phyloP scores from a whole-genome alignment of 768 basidiomycete species.

The Podaxis sp. region DNA sequence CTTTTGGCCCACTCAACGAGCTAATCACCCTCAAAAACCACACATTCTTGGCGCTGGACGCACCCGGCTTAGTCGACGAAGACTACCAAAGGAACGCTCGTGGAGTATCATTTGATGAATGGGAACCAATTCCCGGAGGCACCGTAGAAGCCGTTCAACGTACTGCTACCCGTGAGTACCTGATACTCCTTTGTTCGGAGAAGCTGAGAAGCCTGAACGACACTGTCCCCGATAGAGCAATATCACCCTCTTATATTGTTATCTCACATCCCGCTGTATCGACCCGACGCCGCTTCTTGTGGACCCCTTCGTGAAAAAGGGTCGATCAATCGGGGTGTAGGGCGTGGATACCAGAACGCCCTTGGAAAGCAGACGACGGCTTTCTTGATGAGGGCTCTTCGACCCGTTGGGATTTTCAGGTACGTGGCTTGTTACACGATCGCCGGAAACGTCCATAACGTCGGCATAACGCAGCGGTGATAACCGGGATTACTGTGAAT shows the following conservation, averaged over 20 bases:
- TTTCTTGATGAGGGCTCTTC: slow-evolving; percentile 69
- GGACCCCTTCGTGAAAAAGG: slow-evolving; percentile 76
- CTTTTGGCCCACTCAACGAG: slow-evolving; percentile 73
- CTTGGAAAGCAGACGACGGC: slow-evolving; percentile 76
- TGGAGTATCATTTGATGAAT: slow-evolving; percentile 50
- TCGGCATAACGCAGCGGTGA: slow-evolving; percentile 57
- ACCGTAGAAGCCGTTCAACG: slow-evolving; percentile 61
- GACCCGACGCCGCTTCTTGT: slow-evolving; percentile 73
- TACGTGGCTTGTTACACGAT: slow-evolving; percentile 22
- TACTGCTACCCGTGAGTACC: slow-evolving; percentile 37
- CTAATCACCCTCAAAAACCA: slow-evolving; percentile 65
- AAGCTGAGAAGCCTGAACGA: slow-evolving; percentile 8
- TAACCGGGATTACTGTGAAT: slow-evolving; percentile 90
- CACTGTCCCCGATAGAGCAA: slow-evolving; percentile 21
- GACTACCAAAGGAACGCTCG: slow-evolving; percentile 65
- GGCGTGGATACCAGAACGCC: slow-evolving; percentile 80
- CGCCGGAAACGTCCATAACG: not conserved
- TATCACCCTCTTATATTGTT: slow-evolving; percentile 63
- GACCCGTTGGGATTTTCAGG: slow-evolving; percentile 74
- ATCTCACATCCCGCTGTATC: slow-evolving; percentile 82
- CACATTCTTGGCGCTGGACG: slow-evolving; percentile 69
- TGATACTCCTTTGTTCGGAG: not conserved
- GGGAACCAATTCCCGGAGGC: slow-evolving; percentile 54
- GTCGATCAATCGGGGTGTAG: slow-evolving; percentile 71
- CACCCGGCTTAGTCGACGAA: slow-evolving; percentile 81